Base-by-base conservation (phyloP, 495 filamentous ascomycete genomes). In the Schizothecium vesticola region DNA sequence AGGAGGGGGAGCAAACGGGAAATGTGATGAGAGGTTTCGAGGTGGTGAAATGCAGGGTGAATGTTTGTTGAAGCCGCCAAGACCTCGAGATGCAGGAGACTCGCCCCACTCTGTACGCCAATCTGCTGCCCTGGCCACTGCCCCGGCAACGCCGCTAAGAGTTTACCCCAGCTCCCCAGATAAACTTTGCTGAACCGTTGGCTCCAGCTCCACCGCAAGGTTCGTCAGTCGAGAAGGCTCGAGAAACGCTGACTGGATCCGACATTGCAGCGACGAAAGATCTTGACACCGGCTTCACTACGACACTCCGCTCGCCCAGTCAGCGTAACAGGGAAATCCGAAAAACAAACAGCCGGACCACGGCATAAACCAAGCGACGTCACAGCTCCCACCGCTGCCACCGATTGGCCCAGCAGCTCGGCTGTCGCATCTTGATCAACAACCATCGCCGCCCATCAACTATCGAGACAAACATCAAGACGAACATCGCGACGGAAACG, bases 61-160 rank as follows among this genome's bases (percentile, higher is more conserved):
- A n/a, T 51, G 36, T 51, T 19, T n/a, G 43, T 8, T n/a, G 43
- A 51, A n/a, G 43, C 10, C 16, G 43, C 43, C 43, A 51, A 51
- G 43, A 51, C 43, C 6, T 51, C 19, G 43, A 51, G 43, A 51
- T 51, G 43, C 43, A 51, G 43, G 19, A 33, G 31, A 33, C 24
- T 59, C 9, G 21, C 28, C 12, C 7, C 8, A 62, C 25, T 29
- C 12, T 33, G n/a, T n/a, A n/a, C 31, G 31, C 31, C 29, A 13
- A 33, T 28, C 60, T 31, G 26, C n/a, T 16, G 26, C 16, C 60
- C 23, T 24, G 57, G 6, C 61, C 31, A 63, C 61, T 55, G 31
- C 61, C 29, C 28, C 9, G 33, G 31, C 61, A 63, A 63, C 61
- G 61, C 28, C 61, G 33, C 61, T 63, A 63, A 36, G 43, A 63